Conservation (phyloP, 208 protist genomes). For the Leptomonas pyrrhocoris region DNA sequence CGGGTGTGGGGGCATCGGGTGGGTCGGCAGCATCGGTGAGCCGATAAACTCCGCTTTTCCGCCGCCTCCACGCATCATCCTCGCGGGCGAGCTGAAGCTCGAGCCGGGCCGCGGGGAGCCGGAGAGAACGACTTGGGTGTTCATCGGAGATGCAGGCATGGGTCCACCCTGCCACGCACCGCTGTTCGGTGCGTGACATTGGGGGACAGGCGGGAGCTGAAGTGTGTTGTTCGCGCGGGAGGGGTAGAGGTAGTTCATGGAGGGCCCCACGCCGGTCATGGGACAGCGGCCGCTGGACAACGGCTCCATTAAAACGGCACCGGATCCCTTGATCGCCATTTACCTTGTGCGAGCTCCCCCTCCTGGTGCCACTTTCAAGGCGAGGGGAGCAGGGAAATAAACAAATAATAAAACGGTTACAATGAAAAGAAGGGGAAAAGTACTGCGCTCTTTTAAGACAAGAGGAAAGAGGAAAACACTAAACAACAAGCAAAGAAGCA, state of each 20-base stretch:
- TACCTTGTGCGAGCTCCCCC: too few species aligned
- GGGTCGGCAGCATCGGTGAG: not conserved
- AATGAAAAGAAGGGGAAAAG: constrained; percentile 2
- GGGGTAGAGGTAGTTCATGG: not conserved
- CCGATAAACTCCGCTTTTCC: too few species aligned
- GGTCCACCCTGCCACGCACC: constrained; percentile 1
- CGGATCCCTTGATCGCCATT: constrained; percentile 17
- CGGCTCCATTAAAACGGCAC: constrained; percentile 3
- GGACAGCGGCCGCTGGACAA: not conserved
- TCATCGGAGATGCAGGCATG: not conserved
- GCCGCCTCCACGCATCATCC: not conserved
- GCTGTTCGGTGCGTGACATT: not conserved
- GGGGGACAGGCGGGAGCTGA: constrained; percentile 8
- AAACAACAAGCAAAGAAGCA: not conserved
- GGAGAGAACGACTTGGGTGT: not conserved
- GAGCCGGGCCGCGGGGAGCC: constrained; percentile 1
- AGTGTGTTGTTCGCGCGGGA: not conserved
- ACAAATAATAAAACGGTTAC: constrained; percentile 18
- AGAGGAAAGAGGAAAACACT: constrained; percentile 15
- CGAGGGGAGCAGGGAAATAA: constrained; percentile 11
- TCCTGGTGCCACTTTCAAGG: too few species aligned
- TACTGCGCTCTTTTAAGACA: not conserved
- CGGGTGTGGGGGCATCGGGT: not conserved
- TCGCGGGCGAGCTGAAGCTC: not conserved
- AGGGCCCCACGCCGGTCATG: not conserved